A percentile compares a stretch with the other conserved stretches of the same genome.
Evolutionary conservation across 257 asterid species (phyloP).

Genomic region (Nyctanthes arbortristis): DNA sequence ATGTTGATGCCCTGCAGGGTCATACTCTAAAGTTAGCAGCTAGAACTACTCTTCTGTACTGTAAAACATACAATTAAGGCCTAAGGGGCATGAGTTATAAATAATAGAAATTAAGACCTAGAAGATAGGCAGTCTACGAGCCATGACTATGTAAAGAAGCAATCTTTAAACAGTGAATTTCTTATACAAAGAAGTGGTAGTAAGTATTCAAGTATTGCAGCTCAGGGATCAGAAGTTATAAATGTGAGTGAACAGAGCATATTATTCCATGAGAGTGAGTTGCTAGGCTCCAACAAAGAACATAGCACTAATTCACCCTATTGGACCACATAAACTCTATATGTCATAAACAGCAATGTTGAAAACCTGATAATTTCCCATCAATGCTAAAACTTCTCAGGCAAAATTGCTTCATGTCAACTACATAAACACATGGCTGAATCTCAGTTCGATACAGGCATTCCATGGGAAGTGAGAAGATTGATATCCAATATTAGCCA

Average conservation of each 20-base stretch:
- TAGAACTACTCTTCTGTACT: background rate
- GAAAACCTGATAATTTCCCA: background rate
- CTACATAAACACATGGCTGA: background rate
- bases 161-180: too few species aligned
- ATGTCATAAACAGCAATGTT: background rate
- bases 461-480: background rate
- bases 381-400: background rate
- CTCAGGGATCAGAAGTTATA: too few species aligned
- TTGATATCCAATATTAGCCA: background rate
- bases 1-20: constrained; percentile 85
- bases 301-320: too few species aligned
- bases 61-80: constrained; percentile 13
- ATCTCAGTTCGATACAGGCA: background rate
- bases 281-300: too few species aligned
- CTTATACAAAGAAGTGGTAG: too few species aligned
- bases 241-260: too few species aligned
- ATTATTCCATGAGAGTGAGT: too few species aligned
- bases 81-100: background rate
- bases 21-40: constrained; percentile 18
- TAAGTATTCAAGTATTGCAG: too few species aligned
- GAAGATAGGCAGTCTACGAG: background rate
- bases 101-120: background rate
- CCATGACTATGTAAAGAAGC: background rate
- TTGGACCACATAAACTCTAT: too few species aligned
- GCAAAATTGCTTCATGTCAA: background rate